These are phyloP conservation scores for Aspergillus hancockii DNA, from an alignment of 495 filamentous ascomycete species.

Conservation along the genomic window DNA sequence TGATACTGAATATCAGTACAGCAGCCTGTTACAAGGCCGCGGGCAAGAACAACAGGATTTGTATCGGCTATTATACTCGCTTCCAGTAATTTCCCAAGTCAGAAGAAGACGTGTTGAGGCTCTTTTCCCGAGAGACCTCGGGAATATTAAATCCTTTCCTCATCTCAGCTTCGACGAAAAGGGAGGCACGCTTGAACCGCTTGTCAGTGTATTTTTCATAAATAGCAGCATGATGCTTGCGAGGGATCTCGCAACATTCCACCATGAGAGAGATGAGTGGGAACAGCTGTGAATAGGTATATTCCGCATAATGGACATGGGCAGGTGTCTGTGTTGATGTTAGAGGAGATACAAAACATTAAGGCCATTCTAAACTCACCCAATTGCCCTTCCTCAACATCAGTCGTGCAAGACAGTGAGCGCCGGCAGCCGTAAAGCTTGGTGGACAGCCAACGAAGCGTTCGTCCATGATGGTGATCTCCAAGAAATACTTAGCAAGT, in stretches of 20 bases:
- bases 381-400: constrained; percentile 88
- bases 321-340: constrained; percentile 61
- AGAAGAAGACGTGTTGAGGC: constrained; percentile 7
- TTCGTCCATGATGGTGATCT: constrained; percentile 97
- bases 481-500: constrained; percentile 96
- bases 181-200: constrained; percentile 78
- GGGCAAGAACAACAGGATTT: background rate
- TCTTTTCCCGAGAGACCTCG: constrained; percentile 25
- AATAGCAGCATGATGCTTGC: constrained; percentile 79
- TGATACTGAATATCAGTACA: background rate
- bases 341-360: constrained; percentile 24
- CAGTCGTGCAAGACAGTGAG: constrained; percentile 88
- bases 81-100: constrained; percentile 20
- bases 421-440: constrained; percentile 87
- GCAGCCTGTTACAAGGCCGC: background rate
- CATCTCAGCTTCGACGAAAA: constrained; percentile 75
- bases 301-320: constrained; percentile 89
- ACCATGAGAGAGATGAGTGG: constrained; percentile 73
- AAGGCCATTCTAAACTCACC: constrained; percentile 59
- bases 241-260: constrained; percentile 82
- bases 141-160: constrained; percentile 51
- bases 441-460: constrained; percentile 89
- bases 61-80: constrained; percentile 14
- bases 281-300: constrained; percentile 81
- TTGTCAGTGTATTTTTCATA: constrained; percentile 89